Evolutionary conservation across 495 filamentous ascomycete species (phyloP).

Genomic region (Amniculicola lignicola): DNA sequence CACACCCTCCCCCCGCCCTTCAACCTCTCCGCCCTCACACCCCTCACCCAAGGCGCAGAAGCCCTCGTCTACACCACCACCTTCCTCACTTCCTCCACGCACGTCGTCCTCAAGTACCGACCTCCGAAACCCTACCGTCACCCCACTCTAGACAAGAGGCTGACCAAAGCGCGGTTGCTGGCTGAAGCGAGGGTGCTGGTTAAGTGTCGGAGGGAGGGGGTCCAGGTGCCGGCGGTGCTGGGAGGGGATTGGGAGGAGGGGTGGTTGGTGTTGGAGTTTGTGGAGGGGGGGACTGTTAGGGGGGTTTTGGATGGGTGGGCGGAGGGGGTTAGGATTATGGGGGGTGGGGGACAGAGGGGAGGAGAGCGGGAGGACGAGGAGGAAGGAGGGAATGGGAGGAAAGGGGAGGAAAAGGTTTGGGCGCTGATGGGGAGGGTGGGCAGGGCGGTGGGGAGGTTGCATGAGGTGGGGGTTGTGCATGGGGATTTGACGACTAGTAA

Average conservation of each 20-base stretch:
- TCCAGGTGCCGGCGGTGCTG: conserved; percentile 73
- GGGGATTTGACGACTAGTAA: conserved; percentile 98
- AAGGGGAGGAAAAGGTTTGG: conserved; percentile 15
- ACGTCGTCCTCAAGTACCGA: conserved; percentile 86
- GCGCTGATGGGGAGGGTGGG: conserved; percentile 75
- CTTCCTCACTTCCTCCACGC: conserved; percentile 65
- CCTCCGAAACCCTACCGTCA: conserved; percentile 92
- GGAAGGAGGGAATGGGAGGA: neutral
- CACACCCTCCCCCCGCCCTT: conserved; percentile 61
- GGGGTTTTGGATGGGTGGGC: conserved; percentile 66
- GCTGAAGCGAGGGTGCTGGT: conserved; percentile 82
- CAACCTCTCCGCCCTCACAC: conserved; percentile 55
- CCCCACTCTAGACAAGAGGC: conserved; percentile 78
- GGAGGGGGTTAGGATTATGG: conserved; percentile 44
- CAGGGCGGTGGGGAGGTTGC: conserved; percentile 69
- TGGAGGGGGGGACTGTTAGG: conserved; percentile 68
- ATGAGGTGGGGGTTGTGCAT: conserved; percentile 80
- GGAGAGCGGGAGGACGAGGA: conserved; percentile 22
- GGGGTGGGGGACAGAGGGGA: conserved; percentile 26
- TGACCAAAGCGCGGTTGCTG: conserved; percentile 81
- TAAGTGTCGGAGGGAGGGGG: conserved; percentile 69
- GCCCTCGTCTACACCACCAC: conserved; percentile 85
- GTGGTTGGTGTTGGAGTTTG: conserved; percentile 90
- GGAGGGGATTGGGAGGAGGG: conserved; percentile 68
- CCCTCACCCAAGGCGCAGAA: conserved; percentile 92